These are phyloP conservation scores for Lactarius trivialis DNA, from an alignment of 768 basidiomycete genomes.

Conservation along the genomic window DNA sequence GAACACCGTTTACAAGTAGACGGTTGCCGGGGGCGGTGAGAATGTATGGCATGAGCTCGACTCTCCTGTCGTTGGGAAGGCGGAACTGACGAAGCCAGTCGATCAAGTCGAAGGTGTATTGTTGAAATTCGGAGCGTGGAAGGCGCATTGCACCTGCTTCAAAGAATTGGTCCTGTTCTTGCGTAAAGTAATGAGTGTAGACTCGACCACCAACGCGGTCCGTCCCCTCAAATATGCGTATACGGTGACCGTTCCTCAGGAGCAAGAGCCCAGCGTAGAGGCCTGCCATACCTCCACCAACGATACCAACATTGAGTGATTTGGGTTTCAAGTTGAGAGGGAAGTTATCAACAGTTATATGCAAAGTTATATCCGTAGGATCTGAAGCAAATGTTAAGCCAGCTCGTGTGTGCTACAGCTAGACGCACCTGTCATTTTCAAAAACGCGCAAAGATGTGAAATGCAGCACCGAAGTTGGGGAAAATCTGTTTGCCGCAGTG, in stretches of 20 bases:
- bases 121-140: slow-evolving; percentile 16
- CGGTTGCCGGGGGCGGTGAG: slow-evolving; percentile 19
- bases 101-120: slow-evolving; percentile 16
- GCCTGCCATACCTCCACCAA: slow-evolving; percentile 21
- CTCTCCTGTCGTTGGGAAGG: slow-evolving; percentile 12
- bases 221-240: slow-evolving; percentile 19
- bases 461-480: neutral
- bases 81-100: slow-evolving; percentile 4
- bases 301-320: slow-evolving; percentile 13
- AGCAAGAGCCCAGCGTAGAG: slow-evolving; percentile 21
- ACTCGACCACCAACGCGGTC: slow-evolving; percentile 22
- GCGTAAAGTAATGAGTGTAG: slow-evolving; percentile 20
- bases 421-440: neutral
- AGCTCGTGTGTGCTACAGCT: neutral
- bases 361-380: too few relatives aligned
- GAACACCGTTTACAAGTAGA: slow-evolving; percentile 15
- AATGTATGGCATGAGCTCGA: slow-evolving; percentile 20
- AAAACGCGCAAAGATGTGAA: neutral
- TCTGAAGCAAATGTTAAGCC: neutral
- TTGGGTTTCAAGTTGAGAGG: too few relatives aligned
- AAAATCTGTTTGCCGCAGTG: neutral
- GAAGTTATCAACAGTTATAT: too few relatives aligned
- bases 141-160: slow-evolving; percentile 25
- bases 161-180: slow-evolving; percentile 21
- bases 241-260: slow-evolving; percentile 10